Percentiles rank a stretch among this genome's conserved stretches.
phyloP scores from a whole-genome alignment of 805 yeast species.

The Pichia phayaonensis region DNA sequence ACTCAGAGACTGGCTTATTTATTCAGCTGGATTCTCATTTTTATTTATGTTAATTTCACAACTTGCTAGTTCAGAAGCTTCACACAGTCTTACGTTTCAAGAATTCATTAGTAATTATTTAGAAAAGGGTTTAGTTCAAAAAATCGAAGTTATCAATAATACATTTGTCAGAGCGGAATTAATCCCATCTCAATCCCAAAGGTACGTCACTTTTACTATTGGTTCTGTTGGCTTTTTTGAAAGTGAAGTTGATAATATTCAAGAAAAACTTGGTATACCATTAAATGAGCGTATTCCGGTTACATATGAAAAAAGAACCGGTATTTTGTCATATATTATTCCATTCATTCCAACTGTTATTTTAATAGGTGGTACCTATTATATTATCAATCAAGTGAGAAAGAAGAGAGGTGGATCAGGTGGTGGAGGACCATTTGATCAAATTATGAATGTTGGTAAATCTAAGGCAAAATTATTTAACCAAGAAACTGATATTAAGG shows the following conservation, averaged over 20 bases:
- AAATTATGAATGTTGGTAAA: conserved; percentile 77
- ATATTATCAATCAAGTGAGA: conserved; percentile 35
- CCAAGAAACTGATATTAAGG: conserved; percentile 83
- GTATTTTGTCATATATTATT: conserved; percentile 50
- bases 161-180: conserved; percentile 61
- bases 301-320: conserved; percentile 65
- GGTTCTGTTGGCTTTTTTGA: conserved; percentile 91
- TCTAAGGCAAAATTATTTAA: conserved; percentile 88
- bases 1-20: conserved; percentile 24
- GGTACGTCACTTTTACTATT: conserved; percentile 52
- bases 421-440: conserved; percentile 70
- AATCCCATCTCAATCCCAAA: conserved; percentile 22
- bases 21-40: conserved; percentile 20
- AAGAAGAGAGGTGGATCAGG: conserved; percentile 38
- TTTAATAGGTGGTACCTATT: conserved; percentile 82
- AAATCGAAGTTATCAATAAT: conserved; percentile 70
- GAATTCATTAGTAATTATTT: conserved; percentile 73
- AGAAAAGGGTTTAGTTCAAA: conserved; percentile 69
- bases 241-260: conserved; percentile 66
- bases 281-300: conserved; percentile 72
- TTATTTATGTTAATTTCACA: conserved; percentile 12
- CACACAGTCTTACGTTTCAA: conserved; percentile 70
- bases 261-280: conserved; percentile 57
- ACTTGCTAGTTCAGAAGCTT: conserved; percentile 12
- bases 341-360: conserved; percentile 85